phyloP scores from a whole-genome alignment of 352 stramenopile species.

The Paralagenidium karlingii region DNA sequence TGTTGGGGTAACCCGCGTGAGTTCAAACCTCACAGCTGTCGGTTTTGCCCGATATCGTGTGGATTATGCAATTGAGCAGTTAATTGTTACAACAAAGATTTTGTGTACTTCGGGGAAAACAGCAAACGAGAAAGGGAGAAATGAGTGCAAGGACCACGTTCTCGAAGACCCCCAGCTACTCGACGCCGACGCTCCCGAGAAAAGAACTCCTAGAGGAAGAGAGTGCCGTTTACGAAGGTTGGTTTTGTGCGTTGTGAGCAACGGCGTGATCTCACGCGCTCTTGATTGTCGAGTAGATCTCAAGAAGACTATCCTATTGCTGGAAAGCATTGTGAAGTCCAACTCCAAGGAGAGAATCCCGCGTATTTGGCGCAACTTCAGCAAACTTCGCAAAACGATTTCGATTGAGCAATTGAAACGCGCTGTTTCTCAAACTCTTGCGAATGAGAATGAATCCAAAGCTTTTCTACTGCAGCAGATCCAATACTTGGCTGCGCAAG shows the following conservation, averaged over 20 bases:
- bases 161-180: constrained; percentile 59
- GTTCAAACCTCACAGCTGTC: too few relatives aligned
- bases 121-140: constrained; percentile 3
- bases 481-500: constrained; percentile 27
- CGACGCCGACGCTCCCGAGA: constrained; percentile 12
- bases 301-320: constrained; percentile 51
- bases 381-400: constrained; percentile 67
- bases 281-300: constrained; percentile 26
- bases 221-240: constrained; percentile 51
- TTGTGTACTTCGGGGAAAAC: too few relatives aligned
- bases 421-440: constrained; percentile 45
- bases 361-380: constrained; percentile 66
- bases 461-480: constrained; percentile 33
- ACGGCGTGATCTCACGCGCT: neutral
- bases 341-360: constrained; percentile 80
- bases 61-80: neutral
- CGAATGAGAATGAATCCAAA: constrained; percentile 50
- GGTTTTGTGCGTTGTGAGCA: neutral
- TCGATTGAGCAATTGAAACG: constrained; percentile 41
- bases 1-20: too few relatives aligned
- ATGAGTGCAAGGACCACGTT: constrained; percentile 72
- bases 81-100: neutral
- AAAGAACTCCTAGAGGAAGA: constrained; percentile 49
- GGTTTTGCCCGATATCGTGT: too few relatives aligned
- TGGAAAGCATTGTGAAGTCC: constrained; percentile 68